A percentile compares a stretch with the other conserved stretches of the same genome.
phyloP scores from a whole-genome alignment of 371 early-diverging fungal species.

The Mortierella sp. region DNA sequence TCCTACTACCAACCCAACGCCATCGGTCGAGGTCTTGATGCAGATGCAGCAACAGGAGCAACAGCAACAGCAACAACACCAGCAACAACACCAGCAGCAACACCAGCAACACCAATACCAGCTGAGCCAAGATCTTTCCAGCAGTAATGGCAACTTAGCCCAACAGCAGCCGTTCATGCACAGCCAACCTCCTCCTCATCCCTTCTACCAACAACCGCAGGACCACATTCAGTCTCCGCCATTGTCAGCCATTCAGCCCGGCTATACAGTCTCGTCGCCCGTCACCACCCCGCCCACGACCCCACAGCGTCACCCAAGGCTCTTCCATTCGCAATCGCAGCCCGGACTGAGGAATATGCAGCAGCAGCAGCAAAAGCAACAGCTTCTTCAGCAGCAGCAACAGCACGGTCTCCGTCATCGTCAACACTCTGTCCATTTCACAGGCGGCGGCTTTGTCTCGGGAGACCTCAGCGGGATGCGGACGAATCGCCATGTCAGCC shows the following conservation, averaged over 20 bases:
- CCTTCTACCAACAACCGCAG: slow-evolving; percentile 26
- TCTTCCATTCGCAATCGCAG: slow-evolving; percentile 54
- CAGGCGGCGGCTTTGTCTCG: slow-evolving; percentile 39
- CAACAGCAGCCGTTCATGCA: slow-evolving; percentile 23
- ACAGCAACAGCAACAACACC: slow-evolving; percentile 11
- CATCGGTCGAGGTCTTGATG: slow-evolving; percentile 27
- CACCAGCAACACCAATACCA: background rate
- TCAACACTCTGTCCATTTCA: slow-evolving; percentile 52
- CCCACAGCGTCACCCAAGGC: slow-evolving; percentile 39
- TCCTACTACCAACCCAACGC: slow-evolving; percentile 30
- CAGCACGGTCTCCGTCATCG: slow-evolving; percentile 46
- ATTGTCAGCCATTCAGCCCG: slow-evolving; percentile 10
- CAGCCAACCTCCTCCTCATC: slow-evolving; percentile 26
- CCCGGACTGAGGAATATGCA: slow-evolving; percentile 45
- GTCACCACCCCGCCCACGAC: slow-evolving; percentile 39
- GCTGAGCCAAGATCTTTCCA: background rate
- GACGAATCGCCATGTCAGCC: slow-evolving; percentile 39
- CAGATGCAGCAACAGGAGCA: slow-evolving; percentile 35
- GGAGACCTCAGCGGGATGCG: slow-evolving; percentile 35
- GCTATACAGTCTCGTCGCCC: slow-evolving; percentile 16
- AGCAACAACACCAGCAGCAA: background rate
- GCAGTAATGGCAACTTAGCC: background rate
- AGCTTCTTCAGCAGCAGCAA: slow-evolving; percentile 34
- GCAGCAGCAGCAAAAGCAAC: slow-evolving; percentile 46
- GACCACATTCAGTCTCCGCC: slow-evolving; percentile 28